Evolutionary conservation across 805 yeast genomes (phyloP).

Genomic region (Suhomyces kilbournensis): DNA sequence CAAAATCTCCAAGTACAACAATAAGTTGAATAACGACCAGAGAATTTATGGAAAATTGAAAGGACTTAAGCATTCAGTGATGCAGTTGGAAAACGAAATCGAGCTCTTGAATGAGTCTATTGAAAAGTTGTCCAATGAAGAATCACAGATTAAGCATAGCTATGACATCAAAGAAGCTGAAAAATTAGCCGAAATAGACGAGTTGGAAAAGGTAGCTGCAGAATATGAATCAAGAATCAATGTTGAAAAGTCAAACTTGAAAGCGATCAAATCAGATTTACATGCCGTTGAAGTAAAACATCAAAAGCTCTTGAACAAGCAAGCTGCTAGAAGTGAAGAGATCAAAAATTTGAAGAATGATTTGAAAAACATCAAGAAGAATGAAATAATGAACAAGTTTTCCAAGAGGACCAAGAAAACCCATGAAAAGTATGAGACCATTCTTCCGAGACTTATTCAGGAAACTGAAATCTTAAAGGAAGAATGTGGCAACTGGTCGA

Average conservation of each 20-base stretch:
- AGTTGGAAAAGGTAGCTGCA: slow-evolving; percentile 19
- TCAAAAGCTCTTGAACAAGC: slow-evolving; percentile 25
- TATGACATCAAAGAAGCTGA: slow-evolving; percentile 17
- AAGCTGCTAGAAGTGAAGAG: slow-evolving; percentile 23
- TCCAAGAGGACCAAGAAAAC: slow-evolving; percentile 19
- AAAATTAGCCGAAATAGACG: slow-evolving; percentile 19
- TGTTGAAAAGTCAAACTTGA: slow-evolving; percentile 19
- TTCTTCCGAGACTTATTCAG: slow-evolving; percentile 28
- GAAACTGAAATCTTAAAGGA: slow-evolving; percentile 11
- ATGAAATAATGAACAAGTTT: slow-evolving; percentile 23
- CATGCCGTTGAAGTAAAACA: slow-evolving; percentile 20
- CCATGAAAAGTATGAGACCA: slow-evolving; percentile 34
- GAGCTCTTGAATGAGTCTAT: slow-evolving; percentile 19
- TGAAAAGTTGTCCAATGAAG: slow-evolving; percentile 11
- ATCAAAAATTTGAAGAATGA: slow-evolving; percentile 21
- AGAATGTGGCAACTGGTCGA: slow-evolving; percentile 8
- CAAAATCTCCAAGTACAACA: slow-evolving; percentile 30
- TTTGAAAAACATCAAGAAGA: slow-evolving; percentile 25
- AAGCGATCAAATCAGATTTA: slow-evolving; percentile 21
- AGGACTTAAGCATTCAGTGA: slow-evolving; percentile 38
- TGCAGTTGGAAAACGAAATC: slow-evolving; percentile 38
- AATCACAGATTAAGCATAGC: slow-evolving; percentile 9
- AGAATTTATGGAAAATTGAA: slow-evolving; percentile 35
- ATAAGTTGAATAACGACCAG: slow-evolving; percentile 24
- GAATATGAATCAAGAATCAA: slow-evolving; percentile 24